Conservation (phyloP, 768 basidiomycete genomes). For the Boletus pseudopeckii region DNA sequence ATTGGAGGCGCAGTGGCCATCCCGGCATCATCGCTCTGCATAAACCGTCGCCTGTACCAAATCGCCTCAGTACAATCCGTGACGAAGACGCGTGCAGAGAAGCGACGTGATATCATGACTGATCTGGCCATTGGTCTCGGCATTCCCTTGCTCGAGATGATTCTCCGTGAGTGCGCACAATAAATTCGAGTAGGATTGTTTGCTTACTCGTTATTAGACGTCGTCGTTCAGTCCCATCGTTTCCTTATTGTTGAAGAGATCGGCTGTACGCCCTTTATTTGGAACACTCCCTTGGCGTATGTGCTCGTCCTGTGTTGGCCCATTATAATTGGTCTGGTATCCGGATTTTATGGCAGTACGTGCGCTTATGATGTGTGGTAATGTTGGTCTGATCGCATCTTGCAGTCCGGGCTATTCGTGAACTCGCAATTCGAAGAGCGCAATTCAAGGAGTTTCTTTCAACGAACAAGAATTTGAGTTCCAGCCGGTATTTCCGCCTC, state of each 20-base stretch:
- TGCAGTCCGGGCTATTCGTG: conserved; percentile 31
- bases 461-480: conserved; percentile 39
- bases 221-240: conserved; percentile 49
- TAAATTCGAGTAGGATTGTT: neutral
- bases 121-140: conserved; percentile 46
- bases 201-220: conserved; percentile 33
- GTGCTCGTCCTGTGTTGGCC: conserved; percentile 39
- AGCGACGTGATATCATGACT: conserved; percentile 38
- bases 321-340: conserved; percentile 37
- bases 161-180: conserved; percentile 38
- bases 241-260: conserved; percentile 47
- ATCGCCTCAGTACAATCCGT: conserved; percentile 43
- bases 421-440: conserved; percentile 28
- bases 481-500: conserved; percentile 59
- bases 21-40: conserved; percentile 35
- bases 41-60: conserved; percentile 34
- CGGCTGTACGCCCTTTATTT: conserved; percentile 44
- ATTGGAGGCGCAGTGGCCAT: conserved; percentile 11
- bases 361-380: neutral
- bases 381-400: neutral
- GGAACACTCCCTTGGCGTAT: conserved; percentile 36
- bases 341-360: conserved; percentile 41
- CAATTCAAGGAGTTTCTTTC: conserved; percentile 39
- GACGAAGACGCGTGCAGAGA: conserved; percentile 45
- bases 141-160: conserved; percentile 45